These are phyloP conservation scores for Fraxinus dipetala DNA, from an alignment of 305 asterid species.

Conservation along the genomic window DNA sequence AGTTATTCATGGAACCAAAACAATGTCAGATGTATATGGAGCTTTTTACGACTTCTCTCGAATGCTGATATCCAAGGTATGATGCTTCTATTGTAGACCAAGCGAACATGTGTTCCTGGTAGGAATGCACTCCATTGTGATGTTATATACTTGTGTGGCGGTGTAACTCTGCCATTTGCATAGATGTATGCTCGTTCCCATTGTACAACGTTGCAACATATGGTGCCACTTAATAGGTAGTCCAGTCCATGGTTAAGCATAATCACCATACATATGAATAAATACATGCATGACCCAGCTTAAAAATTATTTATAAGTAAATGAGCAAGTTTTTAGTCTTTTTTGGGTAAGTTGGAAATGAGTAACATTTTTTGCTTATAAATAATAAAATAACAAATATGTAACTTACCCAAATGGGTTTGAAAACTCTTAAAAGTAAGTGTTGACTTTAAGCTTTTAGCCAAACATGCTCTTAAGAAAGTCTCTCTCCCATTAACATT, in stretches of 20 bases:
- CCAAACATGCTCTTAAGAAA: not conserved
- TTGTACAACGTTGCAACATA: not conserved
- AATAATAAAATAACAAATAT: not conserved
- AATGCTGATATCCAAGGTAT: constrained; percentile 80
- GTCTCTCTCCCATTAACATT: not conserved
- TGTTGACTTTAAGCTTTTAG: not conserved
- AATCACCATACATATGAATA: not conserved
- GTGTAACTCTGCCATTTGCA: not conserved
- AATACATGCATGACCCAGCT: not conserved
- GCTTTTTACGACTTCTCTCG: constrained; percentile 82
- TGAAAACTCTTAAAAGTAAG: not conserved
- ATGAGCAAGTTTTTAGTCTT: not conserved
- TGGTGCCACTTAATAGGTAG: not conserved
- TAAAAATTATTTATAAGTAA: not conserved
- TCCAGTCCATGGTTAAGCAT: not conserved
- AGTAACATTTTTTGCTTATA: too few relatives aligned
- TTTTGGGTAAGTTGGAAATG: not conserved
- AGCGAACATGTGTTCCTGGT: not conserved
- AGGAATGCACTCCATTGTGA: not conserved
- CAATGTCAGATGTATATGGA: constrained; percentile 82
- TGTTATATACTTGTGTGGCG: not conserved
- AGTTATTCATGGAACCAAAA: constrained; percentile 62
- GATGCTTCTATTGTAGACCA: constrained; percentile 19
- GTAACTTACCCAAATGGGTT: not conserved
- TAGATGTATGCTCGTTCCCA: not conserved